Conservation (phyloP, 495 filamentous ascomycete species). For the Podospora pseudocomata region DNA sequence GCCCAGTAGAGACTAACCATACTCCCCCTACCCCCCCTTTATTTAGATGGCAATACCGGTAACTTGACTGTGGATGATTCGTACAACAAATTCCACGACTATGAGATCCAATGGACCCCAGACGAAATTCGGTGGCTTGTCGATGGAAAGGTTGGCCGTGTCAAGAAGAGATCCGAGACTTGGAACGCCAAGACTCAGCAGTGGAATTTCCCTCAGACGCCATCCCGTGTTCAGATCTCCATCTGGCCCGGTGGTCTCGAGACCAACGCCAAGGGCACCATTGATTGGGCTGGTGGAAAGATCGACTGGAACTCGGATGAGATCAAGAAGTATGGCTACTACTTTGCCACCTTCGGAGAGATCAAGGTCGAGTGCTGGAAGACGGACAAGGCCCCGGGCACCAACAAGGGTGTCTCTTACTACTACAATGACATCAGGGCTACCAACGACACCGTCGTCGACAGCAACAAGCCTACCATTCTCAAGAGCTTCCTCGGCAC, state of each 20-base stretch:
- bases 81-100: conserved; percentile 77
- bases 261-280: conserved; percentile 76
- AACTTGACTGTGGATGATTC: conserved; percentile 71
- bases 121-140: conserved; percentile 81
- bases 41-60: conserved; percentile 63
- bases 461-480: conserved; percentile 71
- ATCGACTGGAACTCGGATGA: conserved; percentile 83
- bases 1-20: conserved; percentile 23
- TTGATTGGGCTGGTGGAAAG: conserved; percentile 85
- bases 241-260: conserved; percentile 89
- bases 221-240: conserved; percentile 88
- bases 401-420: conserved; percentile 66
- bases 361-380: conserved; percentile 83
- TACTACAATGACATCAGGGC: conserved; percentile 62
- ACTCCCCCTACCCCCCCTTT: neutral
- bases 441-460: conserved; percentile 70
- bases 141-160: conserved; percentile 72
- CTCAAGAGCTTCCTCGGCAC: conserved; percentile 75
- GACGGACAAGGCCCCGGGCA: conserved; percentile 55
- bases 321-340: conserved; percentile 81
- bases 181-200: conserved; percentile 79
- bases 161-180: conserved; percentile 68
- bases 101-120: conserved; percentile 90
- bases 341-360: conserved; percentile 76
- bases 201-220: conserved; percentile 89